These are phyloP conservation scores for Mytilinidion resinicola DNA, from an alignment of 495 filamentous ascomycete species.

Conservation along the genomic window DNA sequence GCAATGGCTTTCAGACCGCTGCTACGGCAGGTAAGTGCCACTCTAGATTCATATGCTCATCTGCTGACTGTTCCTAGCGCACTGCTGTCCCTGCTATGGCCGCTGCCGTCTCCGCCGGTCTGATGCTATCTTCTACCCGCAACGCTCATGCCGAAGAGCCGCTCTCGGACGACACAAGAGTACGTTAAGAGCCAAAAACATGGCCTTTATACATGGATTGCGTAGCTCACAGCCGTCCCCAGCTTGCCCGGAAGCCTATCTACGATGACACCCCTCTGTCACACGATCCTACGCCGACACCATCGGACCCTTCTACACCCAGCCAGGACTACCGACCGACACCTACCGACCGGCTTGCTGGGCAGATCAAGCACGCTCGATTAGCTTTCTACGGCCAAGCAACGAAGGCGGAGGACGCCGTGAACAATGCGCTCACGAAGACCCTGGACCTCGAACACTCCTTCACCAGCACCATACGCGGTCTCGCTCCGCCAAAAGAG, in stretches of 20 bases:
- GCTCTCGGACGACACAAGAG: constrained; percentile 20
- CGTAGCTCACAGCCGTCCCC: constrained; percentile 24
- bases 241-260: constrained; percentile 69
- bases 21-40: constrained; percentile 40
- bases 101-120: constrained; percentile 47
- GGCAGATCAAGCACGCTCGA: constrained; percentile 72
- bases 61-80: constrained; percentile 38
- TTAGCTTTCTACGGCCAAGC: constrained; percentile 72
- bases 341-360: constrained; percentile 83
- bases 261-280: constrained; percentile 60
- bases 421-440: constrained; percentile 68
- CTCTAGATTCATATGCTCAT: constrained; percentile 10
- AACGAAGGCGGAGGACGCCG: constrained; percentile 61
- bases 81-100: constrained; percentile 50
- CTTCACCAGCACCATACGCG: constrained; percentile 79
- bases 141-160: constrained; percentile 54
- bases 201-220: not conserved
- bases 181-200: constrained; percentile 5
- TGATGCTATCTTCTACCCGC: constrained; percentile 49
- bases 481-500: constrained; percentile 74
- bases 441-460: constrained; percentile 73
- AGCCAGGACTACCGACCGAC: constrained; percentile 55
- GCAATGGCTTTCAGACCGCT: constrained; percentile 45
- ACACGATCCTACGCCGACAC: constrained; percentile 34
- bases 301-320: constrained; percentile 29